Base-by-base conservation (phyloP, 306 rosid genomes). In the Vicia villosa region DNA sequence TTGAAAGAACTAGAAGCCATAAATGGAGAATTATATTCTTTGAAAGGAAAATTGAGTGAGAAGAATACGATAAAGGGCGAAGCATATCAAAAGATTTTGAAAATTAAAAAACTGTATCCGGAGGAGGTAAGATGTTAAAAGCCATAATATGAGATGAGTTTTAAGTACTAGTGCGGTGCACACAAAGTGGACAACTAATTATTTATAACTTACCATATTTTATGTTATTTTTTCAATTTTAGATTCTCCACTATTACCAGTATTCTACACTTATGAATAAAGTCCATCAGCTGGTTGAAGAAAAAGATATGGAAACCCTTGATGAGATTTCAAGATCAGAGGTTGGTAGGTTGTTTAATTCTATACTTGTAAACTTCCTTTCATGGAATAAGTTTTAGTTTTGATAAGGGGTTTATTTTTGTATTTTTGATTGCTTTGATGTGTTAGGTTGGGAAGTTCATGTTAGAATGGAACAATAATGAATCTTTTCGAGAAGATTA, bases 401-500 rank as follows among this genome's bases (percentile, higher is more conserved):
- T 4, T 28, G 34, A 28, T 4, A 28, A 5, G 47, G n/a, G 47
- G 2, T 12, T 42, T 15, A 47, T 47, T 13, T 28, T 0, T 22
- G 10, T 22, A 4, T 8, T 38, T 5, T 14, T 45, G 5, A 46
- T 42, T 69, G 51, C 3, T 76, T 57, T 38, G 34, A 9, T 51
- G 54, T 20, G 55, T 65, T 28, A 72, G 82, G 77, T 46, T 65
- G 62, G 50, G 20, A 70, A 52, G 46, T 77, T 77, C 55, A 63
- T 63, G 81, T 32, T 69, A 26, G 68, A 63, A 47, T 77, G 81
- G 81, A 77, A 77, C 55, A 54, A 14, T 7, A 70, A 22, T 28
- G 56, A 55, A 30, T 37, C 20, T 17, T 64, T 77, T 40, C 8
- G 73, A 70, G 55, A 77, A 50, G 63, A 70, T 32, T 77, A 77